Conservation (phyloP, 768 basidiomycete genomes). For the Leccinum broughii region DNA sequence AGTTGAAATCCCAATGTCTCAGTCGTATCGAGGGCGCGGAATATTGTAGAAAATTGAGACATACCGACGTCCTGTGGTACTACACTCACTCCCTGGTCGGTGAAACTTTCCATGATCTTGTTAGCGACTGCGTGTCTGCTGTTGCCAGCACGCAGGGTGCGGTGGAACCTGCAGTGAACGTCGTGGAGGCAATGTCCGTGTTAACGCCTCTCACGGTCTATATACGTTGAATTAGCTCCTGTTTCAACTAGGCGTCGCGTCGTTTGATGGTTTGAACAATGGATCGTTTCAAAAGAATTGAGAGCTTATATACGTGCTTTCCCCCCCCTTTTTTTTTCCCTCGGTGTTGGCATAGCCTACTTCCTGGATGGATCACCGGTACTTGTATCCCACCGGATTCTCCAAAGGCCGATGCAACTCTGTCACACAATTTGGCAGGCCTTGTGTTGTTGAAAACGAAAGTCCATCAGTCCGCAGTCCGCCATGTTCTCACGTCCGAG, state of each 20-base stretch:
- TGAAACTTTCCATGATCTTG: conserved; percentile 26
- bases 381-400: conserved; percentile 1
- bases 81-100: conserved; percentile 33
- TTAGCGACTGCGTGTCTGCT: conserved; percentile 20
- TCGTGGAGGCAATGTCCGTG: conserved; percentile 25
- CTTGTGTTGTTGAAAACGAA: background rate
- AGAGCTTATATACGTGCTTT: background rate
- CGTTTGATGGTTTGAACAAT: background rate
- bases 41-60: conserved; percentile 8
- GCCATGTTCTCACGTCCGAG: background rate
- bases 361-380: conserved; percentile 10
- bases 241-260: background rate
- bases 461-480: background rate
- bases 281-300: background rate
- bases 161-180: conserved; percentile 18
- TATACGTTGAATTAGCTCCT: conserved; percentile 24
- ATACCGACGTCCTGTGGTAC: conserved; percentile 57
- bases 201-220: conserved; percentile 29
- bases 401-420: background rate
- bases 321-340: too few relatives aligned
- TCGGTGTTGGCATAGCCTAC: background rate
- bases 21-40: background rate
- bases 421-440: background rate
- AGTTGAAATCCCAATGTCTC: background rate
- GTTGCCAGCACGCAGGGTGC: conserved; percentile 24